Base-by-base conservation (phyloP, 495 filamentous ascomycete species). In the Daldinia vernicosa region DNA sequence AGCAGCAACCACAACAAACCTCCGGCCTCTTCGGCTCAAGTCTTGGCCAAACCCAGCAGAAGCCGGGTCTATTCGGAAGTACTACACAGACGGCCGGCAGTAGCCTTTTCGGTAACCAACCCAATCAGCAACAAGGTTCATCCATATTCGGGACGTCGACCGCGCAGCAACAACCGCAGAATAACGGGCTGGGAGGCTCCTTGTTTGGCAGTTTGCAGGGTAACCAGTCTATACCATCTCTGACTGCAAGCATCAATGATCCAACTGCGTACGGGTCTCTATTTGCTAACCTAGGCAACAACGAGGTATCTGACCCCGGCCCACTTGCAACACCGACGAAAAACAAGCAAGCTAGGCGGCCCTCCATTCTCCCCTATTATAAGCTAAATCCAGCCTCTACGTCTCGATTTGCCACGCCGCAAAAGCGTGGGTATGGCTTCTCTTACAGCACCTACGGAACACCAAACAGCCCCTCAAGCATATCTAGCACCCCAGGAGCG, bases 311-410 rank as follows among this genome's bases (percentile, higher is more conserved):
- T 37, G 90, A 90, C 64, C 89, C 91, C 1, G 94, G 94, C 35
- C 94, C 94, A 4, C 83, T 97, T 61, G 94, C 93, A 15, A 97
- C 93, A 1, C 94, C 95, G 0, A 86, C 97, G n/a, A 89, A 87
- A 64, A 89, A 85, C 60, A 72, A 68, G 12, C 91, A 92, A 76
- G 84, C 88, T 53, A 92, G 90, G 79, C 90, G 92, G 77, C 89
- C 86, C 63, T 90, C 93, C 6, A 88, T 91, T 30, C 77, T 97
- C 61, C 95, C 96, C 6, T 88, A 94, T 71, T 94, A 96, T 81
- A 95, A 93, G 78, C 88, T 98, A 67, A 95, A 91, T 26, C 93
- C 93, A 1, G 88, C 86, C 33, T 90, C 92, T 45, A 87, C 92
- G 54, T 89, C 91, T 35, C 89, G 92, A 27, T 86, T 93, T 24